These are phyloP conservation scores for Globisporangium cylindrosporum DNA, from an alignment of 352 stramenopile species.

Conservation along the genomic window DNA sequence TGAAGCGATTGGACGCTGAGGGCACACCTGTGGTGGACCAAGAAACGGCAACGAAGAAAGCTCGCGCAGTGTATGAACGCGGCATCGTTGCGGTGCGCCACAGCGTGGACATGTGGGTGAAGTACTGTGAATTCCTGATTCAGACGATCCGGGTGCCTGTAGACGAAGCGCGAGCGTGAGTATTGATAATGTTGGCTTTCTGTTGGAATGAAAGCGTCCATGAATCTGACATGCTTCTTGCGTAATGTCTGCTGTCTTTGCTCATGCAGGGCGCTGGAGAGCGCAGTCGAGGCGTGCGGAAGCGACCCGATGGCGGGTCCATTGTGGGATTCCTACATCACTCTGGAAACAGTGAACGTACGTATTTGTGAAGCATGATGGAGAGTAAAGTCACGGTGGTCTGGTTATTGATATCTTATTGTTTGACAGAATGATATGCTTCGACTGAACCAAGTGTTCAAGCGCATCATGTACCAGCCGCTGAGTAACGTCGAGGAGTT, in stretches of 20 bases:
- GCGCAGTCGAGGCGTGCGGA: conserved; percentile 52
- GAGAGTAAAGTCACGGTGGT: neutral
- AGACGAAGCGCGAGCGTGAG: conserved; percentile 62
- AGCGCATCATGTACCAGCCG: conserved; percentile 68
- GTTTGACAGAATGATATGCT: conserved; percentile 73
- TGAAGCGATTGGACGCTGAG: conserved; percentile 32
- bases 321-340: conserved; percentile 78
- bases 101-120: conserved; percentile 85
- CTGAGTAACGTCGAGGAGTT: conserved; percentile 80
- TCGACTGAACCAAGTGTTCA: conserved; percentile 77
- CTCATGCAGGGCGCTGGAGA: conserved; percentile 45
- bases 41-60: conserved; percentile 42
- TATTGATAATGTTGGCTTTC: conserved; percentile 1
- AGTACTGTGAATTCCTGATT: conserved; percentile 81
- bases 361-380: conserved; percentile 1
- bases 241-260: neutral
- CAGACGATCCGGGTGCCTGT: conserved; percentile 50
- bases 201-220: conserved; percentile 4
- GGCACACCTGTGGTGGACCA: conserved; percentile 35
- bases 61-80: conserved; percentile 62
- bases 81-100: conserved; percentile 56
- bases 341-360: conserved; percentile 77
- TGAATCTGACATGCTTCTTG: neutral
- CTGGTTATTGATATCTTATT: neutral
- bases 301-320: conserved; percentile 63